Percentiles rank a stretch among this genome's conserved stretches.
Conservation (phyloP, 148 eudicot genomes). For the Diospyros lotus region DNA sequence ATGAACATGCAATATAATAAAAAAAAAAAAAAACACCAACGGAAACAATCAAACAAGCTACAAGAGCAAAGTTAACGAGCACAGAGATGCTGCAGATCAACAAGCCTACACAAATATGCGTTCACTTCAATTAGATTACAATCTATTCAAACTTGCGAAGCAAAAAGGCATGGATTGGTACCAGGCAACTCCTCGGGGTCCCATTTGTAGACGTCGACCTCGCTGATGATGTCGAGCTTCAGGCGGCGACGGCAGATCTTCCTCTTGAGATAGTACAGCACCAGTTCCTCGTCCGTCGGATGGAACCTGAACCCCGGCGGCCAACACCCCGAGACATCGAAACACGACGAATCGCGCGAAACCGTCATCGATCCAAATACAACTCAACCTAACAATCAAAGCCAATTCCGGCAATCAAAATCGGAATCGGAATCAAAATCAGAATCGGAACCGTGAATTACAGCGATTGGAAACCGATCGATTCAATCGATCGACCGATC, state of each 20-base stretch:
- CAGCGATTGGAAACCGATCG: background rate
- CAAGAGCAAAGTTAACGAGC: background rate
- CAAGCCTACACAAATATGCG: background rate
- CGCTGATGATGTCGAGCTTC: slow-evolving; percentile 57
- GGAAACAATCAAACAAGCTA: background rate
- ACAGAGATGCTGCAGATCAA: background rate
- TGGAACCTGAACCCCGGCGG: slow-evolving; percentile 91
- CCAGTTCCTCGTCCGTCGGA: slow-evolving; percentile 81
- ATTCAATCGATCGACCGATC: background rate
- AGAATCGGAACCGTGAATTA: background rate
- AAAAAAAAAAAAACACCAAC: background rate
- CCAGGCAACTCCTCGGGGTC: slow-evolving; percentile 93
- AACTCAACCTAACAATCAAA: background rate
- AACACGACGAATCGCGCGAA: slow-evolving; percentile 9
- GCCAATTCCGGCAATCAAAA: background rate
- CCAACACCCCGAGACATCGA: slow-evolving; percentile 27
- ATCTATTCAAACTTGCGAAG: background rate
- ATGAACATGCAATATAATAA: background rate
- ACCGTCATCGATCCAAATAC: background rate
- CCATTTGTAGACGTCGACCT: slow-evolving; percentile 79
- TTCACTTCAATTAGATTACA: too few relatives aligned
- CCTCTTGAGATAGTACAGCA: slow-evolving; percentile 71
- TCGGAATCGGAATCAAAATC: background rate
- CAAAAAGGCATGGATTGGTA: slow-evolving; percentile 5
- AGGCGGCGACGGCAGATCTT: slow-evolving; percentile 55